phyloP scores from a whole-genome alignment of 2,329 filamentous ascomycete species.

The Ilyonectria robusta region DNA sequence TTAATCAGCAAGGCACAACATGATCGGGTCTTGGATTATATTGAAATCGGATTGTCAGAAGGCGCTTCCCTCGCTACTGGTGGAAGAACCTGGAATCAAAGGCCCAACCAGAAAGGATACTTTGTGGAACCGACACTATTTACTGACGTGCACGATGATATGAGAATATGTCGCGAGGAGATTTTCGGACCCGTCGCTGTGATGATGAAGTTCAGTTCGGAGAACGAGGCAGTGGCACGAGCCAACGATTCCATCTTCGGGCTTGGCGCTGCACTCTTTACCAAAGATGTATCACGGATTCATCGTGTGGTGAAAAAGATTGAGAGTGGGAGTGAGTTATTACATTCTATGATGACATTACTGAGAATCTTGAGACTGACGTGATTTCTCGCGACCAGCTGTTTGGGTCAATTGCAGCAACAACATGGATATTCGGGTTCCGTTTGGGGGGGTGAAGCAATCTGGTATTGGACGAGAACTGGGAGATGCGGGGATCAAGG shows the following conservation, averaged over 20 bases:
- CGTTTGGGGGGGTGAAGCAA: constrained; percentile 62
- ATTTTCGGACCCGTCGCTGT: constrained; percentile 60
- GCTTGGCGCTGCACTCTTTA: constrained; percentile 73
- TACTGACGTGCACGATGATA: constrained; percentile 54
- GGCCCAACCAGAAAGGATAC: constrained; percentile 57
- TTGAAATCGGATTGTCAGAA: constrained; percentile 76
- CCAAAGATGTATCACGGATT: constrained; percentile 55
- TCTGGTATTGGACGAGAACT: constrained; percentile 60
- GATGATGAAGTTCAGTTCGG: constrained; percentile 56
- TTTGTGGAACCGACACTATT: constrained; percentile 62
- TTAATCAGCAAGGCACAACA: constrained; percentile 79
- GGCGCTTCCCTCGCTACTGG: constrained; percentile 75
- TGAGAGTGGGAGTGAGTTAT: no score
- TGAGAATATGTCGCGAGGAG: constrained; percentile 60
- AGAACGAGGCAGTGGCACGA: constrained; percentile 55
- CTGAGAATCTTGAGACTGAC: constrained; percentile 71
- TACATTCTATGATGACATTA: constrained; percentile 59
- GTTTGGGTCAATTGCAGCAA: constrained; percentile 64
- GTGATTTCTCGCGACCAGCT: constrained; percentile 46
- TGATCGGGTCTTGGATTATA: constrained; percentile 77
- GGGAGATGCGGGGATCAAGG: constrained; percentile 57
- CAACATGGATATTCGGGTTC: constrained; percentile 57
- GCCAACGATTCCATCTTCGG: constrained; percentile 70
- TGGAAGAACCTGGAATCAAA: constrained; percentile 56
- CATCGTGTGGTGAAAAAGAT: no score